Evolutionary conservation across 805 yeast genomes (phyloP), one percentile per base, ranked within the genome.

Genomic region (Yamadazyma nakazawae): DNA sequence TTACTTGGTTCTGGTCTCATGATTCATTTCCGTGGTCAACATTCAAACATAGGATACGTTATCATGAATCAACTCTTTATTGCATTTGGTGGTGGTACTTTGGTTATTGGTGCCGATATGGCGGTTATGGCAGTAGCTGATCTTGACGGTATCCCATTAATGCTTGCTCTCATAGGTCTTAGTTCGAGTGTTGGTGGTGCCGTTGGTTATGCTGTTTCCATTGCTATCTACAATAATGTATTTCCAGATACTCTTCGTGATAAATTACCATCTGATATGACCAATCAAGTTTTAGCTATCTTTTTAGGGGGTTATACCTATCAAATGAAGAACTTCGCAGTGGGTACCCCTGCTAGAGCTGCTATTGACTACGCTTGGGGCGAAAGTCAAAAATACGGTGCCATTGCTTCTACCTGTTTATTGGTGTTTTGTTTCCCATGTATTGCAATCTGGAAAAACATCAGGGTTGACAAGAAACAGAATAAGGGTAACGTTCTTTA

Each of bases 91-190:
- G 47, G 47, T 31, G 47, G 47, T n/a, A 43, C 47, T 13, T 19
- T 43, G 19, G 39, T 32, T 16, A 43, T 43, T 31, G 47, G 47
- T 43, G 5, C 14, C 14, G 42, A 57, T 12, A 57, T 67, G 58
- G 67, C 69, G n/a, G 62, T 58, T 34, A 61, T 65, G 62, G 57
- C 66, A 26, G 57, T 66, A 28, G 35, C 47, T 16, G 46, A 43
- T 24, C 12, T 37, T 2, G 52, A 44, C 2, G 52, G 50, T 12
- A 26, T 48, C 24, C 52, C 54, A 17, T 13, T 48, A 52, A 34
- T 48, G 44, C 54, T 51, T 43, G 40, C 52, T 17, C 40, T 48
- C 26, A 25, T 37, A n/a, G 41, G 47, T 14, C 48, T 51, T 34
- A 21, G 19, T 21, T 39, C 47, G 11, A 50, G 48, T 39, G 41